Conservation (phyloP, 2,329 filamentous ascomycete species). For the Paraphoma sp. region DNA sequence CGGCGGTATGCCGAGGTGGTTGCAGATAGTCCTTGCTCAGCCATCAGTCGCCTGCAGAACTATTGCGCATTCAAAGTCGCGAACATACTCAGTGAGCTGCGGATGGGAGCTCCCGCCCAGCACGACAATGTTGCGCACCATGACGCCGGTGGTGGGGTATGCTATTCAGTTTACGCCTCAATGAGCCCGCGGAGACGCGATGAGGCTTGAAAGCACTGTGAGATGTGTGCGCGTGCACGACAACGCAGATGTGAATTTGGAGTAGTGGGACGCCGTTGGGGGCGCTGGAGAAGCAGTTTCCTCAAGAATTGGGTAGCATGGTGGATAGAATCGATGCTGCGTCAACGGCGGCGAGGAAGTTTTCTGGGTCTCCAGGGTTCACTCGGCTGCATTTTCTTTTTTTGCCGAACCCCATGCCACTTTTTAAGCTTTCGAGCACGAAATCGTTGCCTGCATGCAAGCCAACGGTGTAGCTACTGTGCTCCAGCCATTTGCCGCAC, state of each 20-base stretch:
- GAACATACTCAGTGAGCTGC: slow-evolving; percentile 70
- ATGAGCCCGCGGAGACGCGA: not conserved
- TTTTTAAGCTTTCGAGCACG: slow-evolving; percentile 31
- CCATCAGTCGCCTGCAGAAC: too few relatives aligned
- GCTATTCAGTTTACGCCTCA: slow-evolving; percentile 1
- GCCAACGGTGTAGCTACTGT: slow-evolving; percentile 10
- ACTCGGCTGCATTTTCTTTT: slow-evolving; percentile 18
- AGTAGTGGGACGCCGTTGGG: slow-evolving; percentile 14
- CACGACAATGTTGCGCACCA: slow-evolving; percentile 95
- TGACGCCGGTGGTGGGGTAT: slow-evolving; percentile 46
- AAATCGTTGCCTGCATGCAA: slow-evolving; percentile 15
- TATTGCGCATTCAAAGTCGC: not conserved
- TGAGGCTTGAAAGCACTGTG: too few relatives aligned
- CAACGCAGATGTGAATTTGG: not conserved
- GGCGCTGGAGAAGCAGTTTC: slow-evolving; percentile 27
- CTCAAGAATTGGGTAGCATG: slow-evolving; percentile 45
- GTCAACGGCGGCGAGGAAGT: slow-evolving; percentile 26
- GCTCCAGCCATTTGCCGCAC: slow-evolving; percentile 7
- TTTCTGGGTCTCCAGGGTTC: slow-evolving; percentile 27
- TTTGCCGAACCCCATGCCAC: slow-evolving; percentile 20
- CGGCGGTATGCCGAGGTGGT: slow-evolving; percentile 83
- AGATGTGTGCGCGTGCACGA: too few relatives aligned
- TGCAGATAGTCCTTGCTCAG: slow-evolving; percentile 70
- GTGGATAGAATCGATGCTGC: slow-evolving; percentile 29
- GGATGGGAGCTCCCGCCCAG: slow-evolving; percentile 94